These are phyloP conservation scores for Candida maesae DNA, from an alignment of 805 yeast genomes.

Conservation along the genomic window DNA sequence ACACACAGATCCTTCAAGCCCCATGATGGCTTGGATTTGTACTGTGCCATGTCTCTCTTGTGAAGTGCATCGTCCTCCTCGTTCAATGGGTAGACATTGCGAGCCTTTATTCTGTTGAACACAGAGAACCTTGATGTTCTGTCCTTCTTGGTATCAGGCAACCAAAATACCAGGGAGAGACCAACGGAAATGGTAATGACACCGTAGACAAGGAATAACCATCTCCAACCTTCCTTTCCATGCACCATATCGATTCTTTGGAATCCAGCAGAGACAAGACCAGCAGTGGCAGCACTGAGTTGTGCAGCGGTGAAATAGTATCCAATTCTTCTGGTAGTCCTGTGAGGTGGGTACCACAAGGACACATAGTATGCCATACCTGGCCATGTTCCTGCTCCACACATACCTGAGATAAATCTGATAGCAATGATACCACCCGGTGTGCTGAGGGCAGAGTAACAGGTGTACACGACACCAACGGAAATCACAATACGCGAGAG, in stretches of 20 bases:
- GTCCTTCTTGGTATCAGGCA: conserved; percentile 53
- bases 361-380: conserved; percentile 82
- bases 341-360: conserved; percentile 78
- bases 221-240: conserved; percentile 81
- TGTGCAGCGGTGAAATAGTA: conserved; percentile 92
- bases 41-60: conserved; percentile 51
- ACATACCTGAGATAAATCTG: conserved; percentile 68
- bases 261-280: conserved; percentile 83
- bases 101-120: conserved; percentile 16
- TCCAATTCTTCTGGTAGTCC: conserved; percentile 77
- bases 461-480: conserved; percentile 74
- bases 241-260: conserved; percentile 71
- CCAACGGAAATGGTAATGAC: conserved; percentile 63
- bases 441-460: conserved; percentile 59
- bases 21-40: conserved; percentile 52
- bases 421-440: conserved; percentile 63
- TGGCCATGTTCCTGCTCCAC: conserved; percentile 89
- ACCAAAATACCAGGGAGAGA: conserved; percentile 69
- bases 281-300: conserved; percentile 85
- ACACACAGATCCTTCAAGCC: conserved; percentile 50
- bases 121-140: conserved; percentile 13
- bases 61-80: conserved; percentile 53
- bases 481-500: conserved; percentile 70
- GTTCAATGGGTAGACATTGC: conserved; percentile 43
- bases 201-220: conserved; percentile 82